A percentile compares a stretch with the other conserved stretches of the same genome.
phyloP scores from a whole-genome alignment of 345 rosid species.

The Tarenaya hassleriana region DNA sequence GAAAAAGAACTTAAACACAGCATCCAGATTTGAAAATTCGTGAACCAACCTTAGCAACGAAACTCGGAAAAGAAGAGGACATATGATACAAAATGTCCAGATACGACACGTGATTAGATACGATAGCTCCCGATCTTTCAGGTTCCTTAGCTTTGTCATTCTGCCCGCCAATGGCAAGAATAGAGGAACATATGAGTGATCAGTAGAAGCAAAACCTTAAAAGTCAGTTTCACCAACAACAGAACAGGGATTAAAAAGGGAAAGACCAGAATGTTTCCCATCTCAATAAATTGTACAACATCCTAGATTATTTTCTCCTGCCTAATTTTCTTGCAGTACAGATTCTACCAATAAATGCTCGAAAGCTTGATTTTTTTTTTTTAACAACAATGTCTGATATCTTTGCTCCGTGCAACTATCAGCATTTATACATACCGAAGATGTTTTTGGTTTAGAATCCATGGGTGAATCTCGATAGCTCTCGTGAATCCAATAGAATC shows the following conservation, averaged over 20 bases:
- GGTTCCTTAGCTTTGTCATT: constrained; percentile 37
- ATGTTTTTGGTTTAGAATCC: constrained; percentile 12
- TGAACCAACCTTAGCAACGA: constrained; percentile 91
- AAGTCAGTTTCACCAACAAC: constrained; percentile 22
- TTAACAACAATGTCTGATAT: constrained; percentile 15
- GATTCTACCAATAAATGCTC: constrained; percentile 12
- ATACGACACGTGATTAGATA: constrained; percentile 90
- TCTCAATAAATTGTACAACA: constrained; percentile 24
- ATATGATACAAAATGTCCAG: constrained; percentile 91
- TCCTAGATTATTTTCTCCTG: constrained; percentile 17
- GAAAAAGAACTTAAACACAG: constrained; percentile 1
- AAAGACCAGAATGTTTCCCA: background rate
- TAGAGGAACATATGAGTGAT: constrained; percentile 14
- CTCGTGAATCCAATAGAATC: constrained; percentile 83
- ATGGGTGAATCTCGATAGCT: constrained; percentile 29
- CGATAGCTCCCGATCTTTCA: constrained; percentile 74
- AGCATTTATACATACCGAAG: constrained; percentile 23
- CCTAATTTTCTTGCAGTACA: constrained; percentile 9
- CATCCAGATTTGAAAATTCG: background rate
- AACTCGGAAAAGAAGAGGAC: constrained; percentile 93
- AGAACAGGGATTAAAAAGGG: constrained; percentile 23
- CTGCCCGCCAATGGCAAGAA: constrained; percentile 27
- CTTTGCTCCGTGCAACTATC: constrained; percentile 11
- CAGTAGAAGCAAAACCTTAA: background rate
- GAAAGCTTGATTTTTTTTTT: constrained; percentile 3